Percentiles rank a stretch among this genome's conserved stretches.
phyloP scores from a whole-genome alignment of 192 early-diverging fungal species.

The Glomus cerebriforme region DNA sequence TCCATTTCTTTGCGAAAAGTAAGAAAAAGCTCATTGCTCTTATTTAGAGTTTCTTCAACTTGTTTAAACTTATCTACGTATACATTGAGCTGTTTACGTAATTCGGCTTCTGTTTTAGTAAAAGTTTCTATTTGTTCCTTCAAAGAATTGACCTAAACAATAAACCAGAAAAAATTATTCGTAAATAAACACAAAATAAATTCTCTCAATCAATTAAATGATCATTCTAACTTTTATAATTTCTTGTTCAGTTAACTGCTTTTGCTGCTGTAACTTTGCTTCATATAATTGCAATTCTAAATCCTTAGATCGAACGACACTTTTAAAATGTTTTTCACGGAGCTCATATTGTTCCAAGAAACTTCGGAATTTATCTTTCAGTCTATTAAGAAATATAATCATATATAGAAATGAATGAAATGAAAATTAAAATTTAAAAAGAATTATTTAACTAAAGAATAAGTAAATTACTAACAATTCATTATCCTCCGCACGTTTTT shows the following conservation, averaged over 20 bases:
- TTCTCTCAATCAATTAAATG: not conserved
- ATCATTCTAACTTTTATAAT: slow-evolving; percentile 33
- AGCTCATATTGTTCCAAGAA: slow-evolving; percentile 63
- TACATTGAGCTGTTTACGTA: slow-evolving; percentile 56
- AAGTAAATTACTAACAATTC: slow-evolving; percentile 45
- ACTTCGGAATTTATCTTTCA: slow-evolving; percentile 61
- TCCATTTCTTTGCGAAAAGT: slow-evolving; percentile 70
- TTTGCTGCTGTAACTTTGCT: slow-evolving; percentile 56
- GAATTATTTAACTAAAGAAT: not conserved
- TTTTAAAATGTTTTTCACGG: slow-evolving; percentile 65
- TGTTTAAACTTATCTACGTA: slow-evolving; percentile 69
- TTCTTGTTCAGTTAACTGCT: slow-evolving; percentile 45
- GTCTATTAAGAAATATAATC: slow-evolving; percentile 33
- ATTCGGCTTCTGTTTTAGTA: slow-evolving; percentile 57
- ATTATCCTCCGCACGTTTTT: slow-evolving; percentile 45
- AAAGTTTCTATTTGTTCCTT: slow-evolving; percentile 52
- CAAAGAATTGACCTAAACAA: slow-evolving; percentile 34
- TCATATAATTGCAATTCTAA: slow-evolving; percentile 61
- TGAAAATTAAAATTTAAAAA: not conserved
- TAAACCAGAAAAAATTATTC: not conserved
- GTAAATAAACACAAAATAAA: not conserved
- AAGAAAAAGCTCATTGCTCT: slow-evolving; percentile 63
- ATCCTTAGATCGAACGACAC: slow-evolving; percentile 55
- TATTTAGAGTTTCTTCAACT: slow-evolving; percentile 68
- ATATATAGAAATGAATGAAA: not conserved